These are phyloP conservation scores for Lathyrus sativus DNA, from an alignment of 306 rosid species.

Conservation along the genomic window DNA sequence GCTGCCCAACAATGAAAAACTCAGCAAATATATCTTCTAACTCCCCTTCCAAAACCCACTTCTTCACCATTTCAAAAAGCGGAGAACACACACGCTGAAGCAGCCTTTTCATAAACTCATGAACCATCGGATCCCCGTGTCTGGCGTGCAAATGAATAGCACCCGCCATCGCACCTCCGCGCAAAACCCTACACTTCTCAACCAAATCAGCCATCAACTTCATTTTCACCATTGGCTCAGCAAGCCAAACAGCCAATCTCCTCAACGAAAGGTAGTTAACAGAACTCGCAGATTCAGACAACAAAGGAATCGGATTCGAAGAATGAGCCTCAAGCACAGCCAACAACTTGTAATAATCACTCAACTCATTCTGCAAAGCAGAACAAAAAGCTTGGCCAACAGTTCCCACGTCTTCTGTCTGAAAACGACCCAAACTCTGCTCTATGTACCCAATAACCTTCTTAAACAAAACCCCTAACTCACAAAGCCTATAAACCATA, in stretches of 20 bases:
- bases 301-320: constrained; percentile 78
- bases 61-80: constrained; percentile 86
- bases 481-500: constrained; percentile 78
- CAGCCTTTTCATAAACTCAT: constrained; percentile 75
- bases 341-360: constrained; percentile 86
- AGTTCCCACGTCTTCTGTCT: constrained; percentile 83
- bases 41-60: constrained; percentile 97
- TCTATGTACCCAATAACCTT: constrained; percentile 71
- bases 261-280: constrained; percentile 83
- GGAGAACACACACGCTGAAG: constrained; percentile 90
- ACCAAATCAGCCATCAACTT: constrained; percentile 93
- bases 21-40: constrained; percentile 88
- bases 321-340: constrained; percentile 87
- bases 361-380: constrained; percentile 90
- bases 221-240: constrained; percentile 95
- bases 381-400: constrained; percentile 93
- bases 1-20: constrained; percentile 85
- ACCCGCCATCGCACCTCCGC: constrained; percentile 93
- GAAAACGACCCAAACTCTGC: constrained; percentile 76
- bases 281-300: constrained; percentile 59
- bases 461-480: constrained; percentile 81
- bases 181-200: constrained; percentile 80
- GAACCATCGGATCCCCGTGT: constrained; percentile 94
- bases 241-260: constrained; percentile 88
- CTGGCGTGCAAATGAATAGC: constrained; percentile 90